Evolutionary conservation across 2,329 filamentous ascomycete genomes (phyloP), one percentile per base, ranked within the genome.

Genomic region (Canariomyces notabilis): DNA sequence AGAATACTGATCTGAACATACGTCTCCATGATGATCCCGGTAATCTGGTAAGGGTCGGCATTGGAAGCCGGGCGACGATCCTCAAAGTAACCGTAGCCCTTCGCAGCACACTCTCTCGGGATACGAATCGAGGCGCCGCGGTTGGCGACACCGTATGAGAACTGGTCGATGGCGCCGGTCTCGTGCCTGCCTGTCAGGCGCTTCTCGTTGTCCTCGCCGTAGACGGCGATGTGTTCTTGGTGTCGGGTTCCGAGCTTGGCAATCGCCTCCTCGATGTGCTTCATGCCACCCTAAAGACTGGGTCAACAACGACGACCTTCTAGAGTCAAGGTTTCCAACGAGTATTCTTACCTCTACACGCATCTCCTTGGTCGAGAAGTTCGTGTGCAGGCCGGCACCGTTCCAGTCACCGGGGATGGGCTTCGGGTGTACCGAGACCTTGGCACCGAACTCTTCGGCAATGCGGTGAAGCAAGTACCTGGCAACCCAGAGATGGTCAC

Each of bases 371-470:
- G 87, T 91, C 36, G 88, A 95, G 67, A 96, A 93, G 80, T 97
- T 94, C 76, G 76, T 83, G 80, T 95, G 89, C 40, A 95, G 83
- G 70, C 89, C 89, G 49, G 89, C 89, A 63, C 91, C 93, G 76
- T 97, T 97, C 91, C 93, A 97, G 76, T 94, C 65, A 64, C 91
- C 91, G 47, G 83, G 82, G 57, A 97, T 90, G 57, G 93, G 91
- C 82, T 98, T 98, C 65, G 93, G 93, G 64, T 90, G 82, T 67
- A 96, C 85, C 29, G 91, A 94, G 56, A 97, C 90, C 79, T 90
- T 90, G 70, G 85, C 90, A 63, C 91, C 93, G 64, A 96, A 96
- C 64, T 97, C 91, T 69, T 98, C 93, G 46, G 91, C 87, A 52
- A 97, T 87, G 32, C 60, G 58, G 57, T 87, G 80, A 57, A 94